phyloP scores from a whole-genome alignment of 1,139 yeast species.

The Pichia sp. region DNA sequence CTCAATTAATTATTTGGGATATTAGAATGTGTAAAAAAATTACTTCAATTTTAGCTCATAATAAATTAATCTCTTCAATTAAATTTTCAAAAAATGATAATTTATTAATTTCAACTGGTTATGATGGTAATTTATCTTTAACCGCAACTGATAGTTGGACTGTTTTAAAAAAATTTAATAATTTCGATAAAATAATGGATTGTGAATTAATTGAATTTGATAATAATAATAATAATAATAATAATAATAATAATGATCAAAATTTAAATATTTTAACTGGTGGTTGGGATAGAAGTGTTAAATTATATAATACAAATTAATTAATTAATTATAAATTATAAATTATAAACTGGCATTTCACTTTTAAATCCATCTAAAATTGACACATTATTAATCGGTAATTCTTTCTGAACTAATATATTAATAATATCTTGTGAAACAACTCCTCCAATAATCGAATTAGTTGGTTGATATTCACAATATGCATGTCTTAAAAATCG shows the following conservation, averaged over 20 bases:
- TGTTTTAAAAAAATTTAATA: conserved; percentile 45
- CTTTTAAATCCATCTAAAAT: conserved; percentile 66
- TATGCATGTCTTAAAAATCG: conserved; percentile 46
- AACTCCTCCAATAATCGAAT: conserved; percentile 87
- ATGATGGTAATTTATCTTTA: conserved; percentile 58
- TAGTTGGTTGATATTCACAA: conserved; percentile 75
- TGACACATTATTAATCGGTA: conserved; percentile 77
- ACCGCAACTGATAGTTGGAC: conserved; percentile 78
- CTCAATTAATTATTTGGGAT: conserved; percentile 83
- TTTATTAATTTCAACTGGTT: conserved; percentile 56
- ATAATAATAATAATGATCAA: conserved; percentile 26
- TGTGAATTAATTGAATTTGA: conserved; percentile 41
- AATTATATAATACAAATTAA: conserved; percentile 37
- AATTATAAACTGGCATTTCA: conserved; percentile 69
- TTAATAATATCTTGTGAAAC: conserved; percentile 90
- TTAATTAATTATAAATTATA: conserved; percentile 27
- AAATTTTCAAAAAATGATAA: conserved; percentile 41
- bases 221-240: no score
- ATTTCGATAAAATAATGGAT: conserved; percentile 67
- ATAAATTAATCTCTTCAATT: conserved; percentile 63
- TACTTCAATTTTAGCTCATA: conserved; percentile 66
- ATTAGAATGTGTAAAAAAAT: conserved; percentile 45
- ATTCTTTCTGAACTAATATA: conserved; percentile 65
- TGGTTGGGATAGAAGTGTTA: conserved; percentile 82
- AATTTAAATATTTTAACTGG: conserved; percentile 47